These are phyloP conservation scores for Pythium brachiatum DNA, from an alignment of 352 stramenopile genomes.

Conservation along the genomic window DNA sequence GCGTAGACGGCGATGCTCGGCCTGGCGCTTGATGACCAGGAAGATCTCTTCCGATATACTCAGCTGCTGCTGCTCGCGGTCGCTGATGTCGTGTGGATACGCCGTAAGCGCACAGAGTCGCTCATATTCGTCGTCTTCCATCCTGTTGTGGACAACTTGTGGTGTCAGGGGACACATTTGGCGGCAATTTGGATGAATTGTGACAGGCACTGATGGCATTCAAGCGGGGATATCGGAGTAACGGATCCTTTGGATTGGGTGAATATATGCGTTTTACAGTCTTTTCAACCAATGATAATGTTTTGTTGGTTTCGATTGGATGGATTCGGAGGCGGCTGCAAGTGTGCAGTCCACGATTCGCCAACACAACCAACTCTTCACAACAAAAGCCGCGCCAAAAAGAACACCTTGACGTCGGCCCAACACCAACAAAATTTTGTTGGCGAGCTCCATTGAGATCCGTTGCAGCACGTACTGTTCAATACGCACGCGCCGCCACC, in stretches of 20 bases:
- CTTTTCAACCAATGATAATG: conserved; percentile 7
- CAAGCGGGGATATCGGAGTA: neutral
- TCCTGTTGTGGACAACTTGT: conserved; percentile 13
- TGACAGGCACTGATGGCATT: conserved; percentile 3
- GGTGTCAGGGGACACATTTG: conserved; percentile 5
- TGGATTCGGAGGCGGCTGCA: conserved; percentile 10
- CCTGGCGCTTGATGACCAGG: conserved; percentile 57
- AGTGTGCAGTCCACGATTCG: neutral
- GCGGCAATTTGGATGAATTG: conserved; percentile 3
- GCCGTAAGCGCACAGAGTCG: conserved; percentile 42
- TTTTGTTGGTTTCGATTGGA: neutral
- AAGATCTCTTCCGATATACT: conserved; percentile 52
- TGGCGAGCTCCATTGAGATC: neutral
- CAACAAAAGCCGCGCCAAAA: conserved; percentile 25
- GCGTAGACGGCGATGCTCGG: conserved; percentile 43
- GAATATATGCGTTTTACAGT: neutral
- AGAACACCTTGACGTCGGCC: neutral
- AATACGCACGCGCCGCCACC: neutral
- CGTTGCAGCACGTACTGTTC: neutral
- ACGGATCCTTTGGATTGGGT: conserved; percentile 5
- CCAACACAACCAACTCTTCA: conserved; percentile 3
- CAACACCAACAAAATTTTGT: conserved; percentile 7
- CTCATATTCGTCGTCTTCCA: conserved; percentile 51
- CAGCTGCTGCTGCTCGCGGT: conserved; percentile 12
- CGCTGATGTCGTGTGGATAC: conserved; percentile 24